These are phyloP conservation scores for Xylariaceae sp. DNA, from an alignment of 2,329 filamentous ascomycete species.

Conservation along the genomic window DNA sequence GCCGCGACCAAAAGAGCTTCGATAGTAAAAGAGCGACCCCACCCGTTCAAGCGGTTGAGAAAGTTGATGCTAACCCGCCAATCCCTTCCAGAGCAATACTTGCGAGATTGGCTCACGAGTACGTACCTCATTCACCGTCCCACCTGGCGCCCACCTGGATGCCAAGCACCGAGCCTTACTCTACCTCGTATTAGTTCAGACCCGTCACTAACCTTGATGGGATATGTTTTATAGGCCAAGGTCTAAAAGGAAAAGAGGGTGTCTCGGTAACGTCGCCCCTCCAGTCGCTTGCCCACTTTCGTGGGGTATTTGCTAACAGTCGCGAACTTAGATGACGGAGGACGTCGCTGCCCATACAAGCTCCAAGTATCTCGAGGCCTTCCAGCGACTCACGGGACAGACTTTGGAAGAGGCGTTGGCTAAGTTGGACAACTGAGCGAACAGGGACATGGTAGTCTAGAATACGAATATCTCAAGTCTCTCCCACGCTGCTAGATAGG, in stretches of 20 bases:
- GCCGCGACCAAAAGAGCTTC: constrained; percentile 73
- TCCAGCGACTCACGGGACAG: constrained; percentile 15
- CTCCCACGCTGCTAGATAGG: no score
- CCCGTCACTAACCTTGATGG: neutral
- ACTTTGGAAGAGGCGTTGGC: constrained; percentile 13
- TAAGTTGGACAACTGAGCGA: constrained; percentile 12
- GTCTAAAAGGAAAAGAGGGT: constrained; percentile 68
- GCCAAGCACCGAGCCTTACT: no score
- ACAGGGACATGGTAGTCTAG: no score
- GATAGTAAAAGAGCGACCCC: constrained; percentile 47
- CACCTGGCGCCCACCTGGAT: neutral
- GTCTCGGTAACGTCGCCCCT: constrained; percentile 36
- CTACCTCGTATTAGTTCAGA: no score
- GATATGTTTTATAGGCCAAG: constrained; percentile 51
- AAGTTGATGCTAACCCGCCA: neutral
- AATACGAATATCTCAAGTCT: no score
- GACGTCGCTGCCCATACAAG: constrained; percentile 15
- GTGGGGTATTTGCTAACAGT: constrained; percentile 4
- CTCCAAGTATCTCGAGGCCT: constrained; percentile 18
- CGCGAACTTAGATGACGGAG: constrained; percentile 11
- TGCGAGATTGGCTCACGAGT: constrained; percentile 16
- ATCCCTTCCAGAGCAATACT: constrained; percentile 13
- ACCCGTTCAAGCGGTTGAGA: neutral
- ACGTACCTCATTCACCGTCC: neutral
- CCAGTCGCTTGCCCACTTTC: neutral